Base-by-base conservation (phyloP, 768 basidiomycete genomes). In the Leucocoprinus birnbaumii region DNA sequence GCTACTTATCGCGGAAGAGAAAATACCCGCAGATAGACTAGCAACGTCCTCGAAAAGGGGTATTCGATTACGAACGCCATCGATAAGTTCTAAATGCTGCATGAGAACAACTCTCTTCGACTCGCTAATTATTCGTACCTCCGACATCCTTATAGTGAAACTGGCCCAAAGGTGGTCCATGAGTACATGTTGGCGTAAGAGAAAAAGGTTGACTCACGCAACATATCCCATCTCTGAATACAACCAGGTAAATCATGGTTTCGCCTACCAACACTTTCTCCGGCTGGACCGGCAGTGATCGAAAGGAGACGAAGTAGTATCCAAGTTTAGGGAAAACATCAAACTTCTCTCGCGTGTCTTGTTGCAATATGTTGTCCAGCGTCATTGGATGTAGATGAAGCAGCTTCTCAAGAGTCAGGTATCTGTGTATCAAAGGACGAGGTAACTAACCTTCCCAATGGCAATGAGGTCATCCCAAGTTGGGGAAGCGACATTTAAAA, bases 351-450 rank as follows among this genome's bases (percentile, higher is more conserved):
- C 93, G 80, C 13, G 91, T 87, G 56, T 98, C 94, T 70, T 90
- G 87, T 57, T 92, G 90, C 7, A 98, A 70, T 43, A 96, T 91
- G 69, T 98, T 94, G 68, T 98, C 95, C 13, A 97, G 76, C 0
- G 94, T 96, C 43, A 98, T 72, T 0, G 95, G 95, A 68, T 98
- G 95, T 0, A 98, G 78, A 58, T 91, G 90, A 22, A 96, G 73
- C 16, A 91, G 71, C 92, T 94, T n/a, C n/a, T n/a, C n/a, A n/a
- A 62, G 13, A 42, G n/a, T n/a, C 24, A 45, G 22, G 49, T 21
- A 11, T 31, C 16, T 34, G 18, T 14, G 38, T 24, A 38, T 9
- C 13, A 8, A 52, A 48, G 21, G 22, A 34, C n/a, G 26, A 14
- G n/a, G n/a, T 34, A 19, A 3, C 2, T 11, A 61, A 86, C 91